phyloP scores from a whole-genome alignment of 768 basidiomycete genomes.

The Erythrobasidium yunnanense region DNA sequence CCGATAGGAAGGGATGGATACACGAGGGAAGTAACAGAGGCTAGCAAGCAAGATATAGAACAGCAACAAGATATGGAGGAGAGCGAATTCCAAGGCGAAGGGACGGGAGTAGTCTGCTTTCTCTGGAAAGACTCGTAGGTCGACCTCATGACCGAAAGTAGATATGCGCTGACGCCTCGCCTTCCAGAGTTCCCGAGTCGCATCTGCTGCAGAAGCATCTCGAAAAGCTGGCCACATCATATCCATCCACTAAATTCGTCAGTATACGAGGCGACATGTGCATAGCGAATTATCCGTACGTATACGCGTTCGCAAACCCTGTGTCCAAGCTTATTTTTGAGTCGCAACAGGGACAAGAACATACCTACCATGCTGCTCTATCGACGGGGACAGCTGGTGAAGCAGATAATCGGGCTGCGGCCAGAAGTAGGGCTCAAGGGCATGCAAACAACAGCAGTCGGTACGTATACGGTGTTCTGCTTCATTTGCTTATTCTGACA shows the following conservation, averaged over 20 bases:
- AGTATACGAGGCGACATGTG: constrained; percentile 74
- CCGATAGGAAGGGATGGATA: constrained; percentile 85
- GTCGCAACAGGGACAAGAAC: constrained; percentile 51
- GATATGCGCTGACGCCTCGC: neutral
- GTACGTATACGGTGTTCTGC: constrained; percentile 45
- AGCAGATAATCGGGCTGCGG: constrained; percentile 75
- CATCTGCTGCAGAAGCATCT: constrained; percentile 65
- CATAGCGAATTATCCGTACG: constrained; percentile 73
- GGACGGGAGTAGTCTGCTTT: constrained; percentile 87
- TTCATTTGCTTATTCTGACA: neutral
- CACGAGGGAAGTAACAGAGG: constrained; percentile 86
- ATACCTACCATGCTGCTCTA: constrained; percentile 88
- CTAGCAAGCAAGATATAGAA: constrained; percentile 57
- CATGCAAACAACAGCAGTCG: constrained; percentile 60
- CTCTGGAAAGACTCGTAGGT: constrained; percentile 91
- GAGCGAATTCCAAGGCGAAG: constrained; percentile 54
- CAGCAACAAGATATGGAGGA: constrained; percentile 53
- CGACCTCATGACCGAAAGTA: neutral
- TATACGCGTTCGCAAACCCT: neutral
- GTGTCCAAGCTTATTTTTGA: neutral
- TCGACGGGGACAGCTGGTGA: constrained; percentile 76
- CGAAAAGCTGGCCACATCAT: constrained; percentile 59
- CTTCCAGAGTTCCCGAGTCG: constrained; percentile 61
- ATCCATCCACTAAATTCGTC: constrained; percentile 88
- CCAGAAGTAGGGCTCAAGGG: constrained; percentile 50